phyloP scores from a whole-genome alignment of 352 stramenopile genomes.

The Pythium oligandrum region DNA sequence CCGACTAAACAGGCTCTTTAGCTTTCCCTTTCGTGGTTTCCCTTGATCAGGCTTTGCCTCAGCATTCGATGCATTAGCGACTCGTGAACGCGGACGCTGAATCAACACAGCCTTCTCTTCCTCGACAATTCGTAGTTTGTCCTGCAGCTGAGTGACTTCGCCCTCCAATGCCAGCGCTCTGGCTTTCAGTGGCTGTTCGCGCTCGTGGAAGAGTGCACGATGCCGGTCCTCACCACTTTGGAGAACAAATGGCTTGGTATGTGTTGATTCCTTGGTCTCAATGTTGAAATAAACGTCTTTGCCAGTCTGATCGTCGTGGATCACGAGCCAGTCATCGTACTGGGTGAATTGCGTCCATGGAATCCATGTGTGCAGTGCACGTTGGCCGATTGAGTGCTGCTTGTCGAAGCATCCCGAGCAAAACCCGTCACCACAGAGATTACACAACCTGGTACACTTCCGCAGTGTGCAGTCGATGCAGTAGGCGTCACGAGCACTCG shows the following conservation, averaged over 20 bases:
- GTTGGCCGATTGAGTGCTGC: conserved; percentile 53
- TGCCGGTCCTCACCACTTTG: conserved; percentile 53
- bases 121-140: conserved; percentile 43
- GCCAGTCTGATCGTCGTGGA: conserved; percentile 43
- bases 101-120: conserved; percentile 29
- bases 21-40: conserved; percentile 7
- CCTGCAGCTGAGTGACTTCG: conserved; percentile 61
- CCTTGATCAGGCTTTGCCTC: not conserved
- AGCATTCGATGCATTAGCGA: no score
- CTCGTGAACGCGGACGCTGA: conserved; percentile 10
- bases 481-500: conserved; percentile 46
- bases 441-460: conserved; percentile 44
- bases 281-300: conserved; percentile 67
- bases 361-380: conserved; percentile 57
- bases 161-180: conserved; percentile 53
- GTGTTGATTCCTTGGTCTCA: conserved; percentile 71
- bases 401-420: conserved; percentile 53
- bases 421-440: conserved; percentile 75
- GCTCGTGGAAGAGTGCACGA: conserved; percentile 44
- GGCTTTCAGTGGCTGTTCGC: conserved; percentile 44
- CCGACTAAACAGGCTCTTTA: no score
- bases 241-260: conserved; percentile 41
- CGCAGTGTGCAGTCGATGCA: conserved; percentile 67
- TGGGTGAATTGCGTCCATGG: conserved; percentile 44
- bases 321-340: conserved; percentile 70